A percentile compares a stretch with the other conserved stretches of the same genome.
These are phyloP conservation scores for Musa acuminata DNA, from an alignment of 176 grass and related monocot species.

Conservation along the genomic window DNA sequence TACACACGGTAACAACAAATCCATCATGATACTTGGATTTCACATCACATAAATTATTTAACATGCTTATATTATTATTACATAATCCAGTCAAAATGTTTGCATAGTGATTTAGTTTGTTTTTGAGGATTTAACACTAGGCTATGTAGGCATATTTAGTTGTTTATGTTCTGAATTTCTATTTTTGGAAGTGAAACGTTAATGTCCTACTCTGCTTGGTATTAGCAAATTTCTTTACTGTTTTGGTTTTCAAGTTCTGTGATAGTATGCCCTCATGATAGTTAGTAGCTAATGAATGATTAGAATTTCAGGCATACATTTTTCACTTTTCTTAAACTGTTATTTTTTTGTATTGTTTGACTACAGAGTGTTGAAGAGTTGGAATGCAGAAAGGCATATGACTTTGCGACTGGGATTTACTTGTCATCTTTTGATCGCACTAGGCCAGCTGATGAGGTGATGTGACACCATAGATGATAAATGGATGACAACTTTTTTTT, in stretches of 20 bases:
- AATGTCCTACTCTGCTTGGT: background rate
- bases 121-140: background rate
- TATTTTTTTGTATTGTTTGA: constrained; percentile 16
- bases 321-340: constrained; percentile 1
- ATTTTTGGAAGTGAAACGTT: too few relatives aligned
- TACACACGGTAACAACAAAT: background rate
- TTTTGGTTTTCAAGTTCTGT: background rate
- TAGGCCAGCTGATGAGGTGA: constrained; percentile 63
- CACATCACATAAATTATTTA: background rate
- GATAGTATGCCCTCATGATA: background rate
- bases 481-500: background rate
- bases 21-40: background rate
- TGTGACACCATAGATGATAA: background rate
- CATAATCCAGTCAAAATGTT: background rate
- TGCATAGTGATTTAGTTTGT: background rate
- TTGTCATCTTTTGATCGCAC: constrained; percentile 42
- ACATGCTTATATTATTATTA: background rate
- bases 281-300: background rate
- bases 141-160: background rate
- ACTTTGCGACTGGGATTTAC: constrained; percentile 52
- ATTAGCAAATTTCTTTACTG: background rate
- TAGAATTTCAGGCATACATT: background rate
- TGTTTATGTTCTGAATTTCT: too few relatives aligned
- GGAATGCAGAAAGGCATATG: constrained; percentile 61
- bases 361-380: constrained; percentile 69